These are phyloP conservation scores for Vachellia collinsii DNA, from an alignment of 306 rosid species.

Conservation along the genomic window DNA sequence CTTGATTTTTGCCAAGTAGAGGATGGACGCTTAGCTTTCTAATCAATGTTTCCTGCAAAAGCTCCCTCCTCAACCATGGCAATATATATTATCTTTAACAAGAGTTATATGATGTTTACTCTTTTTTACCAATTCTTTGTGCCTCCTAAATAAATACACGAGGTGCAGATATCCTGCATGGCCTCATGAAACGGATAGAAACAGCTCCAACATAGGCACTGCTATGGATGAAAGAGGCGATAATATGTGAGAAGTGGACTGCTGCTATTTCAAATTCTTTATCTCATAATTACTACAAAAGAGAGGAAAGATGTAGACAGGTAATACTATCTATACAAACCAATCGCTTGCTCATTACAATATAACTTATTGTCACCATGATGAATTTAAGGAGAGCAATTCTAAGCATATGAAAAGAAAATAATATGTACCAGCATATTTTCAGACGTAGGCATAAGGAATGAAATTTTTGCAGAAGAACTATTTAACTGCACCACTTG, in stretches of 20 bases:
- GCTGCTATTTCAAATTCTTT: conserved; percentile 18
- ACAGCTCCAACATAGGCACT: not conserved
- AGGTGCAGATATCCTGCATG: conserved; percentile 11
- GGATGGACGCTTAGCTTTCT: not conserved
- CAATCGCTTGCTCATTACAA: conserved; percentile 4
- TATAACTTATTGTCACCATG: conserved; percentile 10
- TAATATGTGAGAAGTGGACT: not conserved
- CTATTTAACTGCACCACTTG: conserved; percentile 61
- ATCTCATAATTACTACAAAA: not conserved
- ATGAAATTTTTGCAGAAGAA: conserved; percentile 72
- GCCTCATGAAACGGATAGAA: not conserved
- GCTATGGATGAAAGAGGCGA: not conserved
- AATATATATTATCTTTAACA: conserved; percentile 15
- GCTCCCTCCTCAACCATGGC: not conserved
- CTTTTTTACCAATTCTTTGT: not conserved
- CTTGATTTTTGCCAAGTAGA: not conserved
- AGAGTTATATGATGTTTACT: not conserved
- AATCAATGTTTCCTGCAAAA: not conserved
- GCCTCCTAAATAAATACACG: conserved; percentile 17
- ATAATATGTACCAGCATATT: conserved; percentile 73
- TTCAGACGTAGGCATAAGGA: conserved; percentile 88
- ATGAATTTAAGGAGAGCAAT: conserved; percentile 20
- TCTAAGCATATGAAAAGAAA: conserved; percentile 14
- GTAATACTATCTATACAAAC: conserved; percentile 1
- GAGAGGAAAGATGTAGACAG: not conserved